Conservation (phyloP, 2,329 filamentous ascomycete species). For the Exophiala calicioides region DNA sequence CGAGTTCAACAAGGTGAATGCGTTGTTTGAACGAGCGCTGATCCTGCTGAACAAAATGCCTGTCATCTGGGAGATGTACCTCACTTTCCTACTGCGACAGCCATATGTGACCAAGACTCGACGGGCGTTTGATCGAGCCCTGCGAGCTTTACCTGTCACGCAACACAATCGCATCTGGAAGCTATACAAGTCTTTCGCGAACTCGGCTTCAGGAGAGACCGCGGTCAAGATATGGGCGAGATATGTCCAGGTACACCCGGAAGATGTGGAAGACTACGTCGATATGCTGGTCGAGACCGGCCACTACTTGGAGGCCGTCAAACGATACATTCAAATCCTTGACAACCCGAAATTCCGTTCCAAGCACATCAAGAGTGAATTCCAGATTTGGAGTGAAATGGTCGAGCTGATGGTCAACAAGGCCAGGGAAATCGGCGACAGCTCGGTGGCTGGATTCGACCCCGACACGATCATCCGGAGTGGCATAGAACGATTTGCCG, state of each 20-base stretch:
- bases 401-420: constrained; percentile 90
- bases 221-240: constrained; percentile 91
- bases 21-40: constrained; percentile 87
- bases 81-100: constrained; percentile 84
- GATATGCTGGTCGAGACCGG: constrained; percentile 79
- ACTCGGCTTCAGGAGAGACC: constrained; percentile 84
- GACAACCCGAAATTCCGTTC: constrained; percentile 89
- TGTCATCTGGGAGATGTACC: constrained; percentile 96
- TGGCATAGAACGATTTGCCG: constrained; percentile 84
- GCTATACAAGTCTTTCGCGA: constrained; percentile 85
- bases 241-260: constrained; percentile 96
- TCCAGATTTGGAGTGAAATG: constrained; percentile 98
- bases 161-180: constrained; percentile 97
- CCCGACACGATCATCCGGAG: constrained; percentile 91
- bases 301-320: constrained; percentile 86
- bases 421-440: constrained; percentile 80
- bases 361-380: constrained; percentile 91
- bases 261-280: constrained; percentile 93
- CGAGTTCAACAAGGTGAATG: constrained; percentile 92
- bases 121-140: constrained; percentile 84
- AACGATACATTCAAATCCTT: constrained; percentile 86
- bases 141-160: constrained; percentile 87
- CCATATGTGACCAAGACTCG: constrained; percentile 87
- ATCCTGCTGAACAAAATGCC: constrained; percentile 99
- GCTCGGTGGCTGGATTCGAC: constrained; percentile 78